Conservation (phyloP, 2,329 filamentous ascomycete species). For the Ilyonectria robusta region DNA sequence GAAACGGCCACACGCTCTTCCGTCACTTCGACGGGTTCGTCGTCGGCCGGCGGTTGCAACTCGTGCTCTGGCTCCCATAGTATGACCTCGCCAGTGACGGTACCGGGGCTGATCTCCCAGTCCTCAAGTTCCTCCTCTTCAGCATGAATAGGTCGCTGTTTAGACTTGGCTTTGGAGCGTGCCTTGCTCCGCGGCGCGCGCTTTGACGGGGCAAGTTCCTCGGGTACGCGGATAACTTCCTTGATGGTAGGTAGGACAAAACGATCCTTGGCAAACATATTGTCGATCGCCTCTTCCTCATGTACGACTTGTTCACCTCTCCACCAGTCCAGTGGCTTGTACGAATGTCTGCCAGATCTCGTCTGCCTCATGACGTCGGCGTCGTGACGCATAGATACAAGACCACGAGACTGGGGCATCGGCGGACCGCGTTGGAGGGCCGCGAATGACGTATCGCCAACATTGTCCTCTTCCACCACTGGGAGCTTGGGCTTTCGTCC, state of each 20-base stretch:
- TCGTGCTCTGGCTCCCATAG: constrained; percentile 74
- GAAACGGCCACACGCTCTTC: constrained; percentile 71
- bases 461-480: constrained; percentile 50
- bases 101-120: constrained; percentile 79
- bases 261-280: constrained; percentile 57
- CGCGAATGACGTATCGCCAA: constrained; percentile 61
- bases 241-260: constrained; percentile 80
- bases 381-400: constrained; percentile 66
- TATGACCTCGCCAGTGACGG: constrained; percentile 74
- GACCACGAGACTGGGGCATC: constrained; percentile 67
- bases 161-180: constrained; percentile 49
- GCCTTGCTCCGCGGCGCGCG: constrained; percentile 47
- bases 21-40: constrained; percentile 68
- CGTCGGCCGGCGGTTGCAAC: constrained; percentile 64
- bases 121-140: constrained; percentile 73
- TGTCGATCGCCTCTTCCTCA: constrained; percentile 70
- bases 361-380: constrained; percentile 70
- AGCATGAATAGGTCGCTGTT: constrained; percentile 56
- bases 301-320: constrained; percentile 84
- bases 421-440: constrained; percentile 69
- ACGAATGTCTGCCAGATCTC: constrained; percentile 83
- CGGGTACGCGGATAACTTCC: constrained; percentile 79
- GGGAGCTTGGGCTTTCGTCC: constrained; percentile 44
- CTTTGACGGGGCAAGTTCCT: constrained; percentile 64
- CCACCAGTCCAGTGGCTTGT: constrained; percentile 88